Evolutionary conservation across 2,329 filamentous ascomycete species (phyloP).

Genomic region (Nothopassalora personata): DNA sequence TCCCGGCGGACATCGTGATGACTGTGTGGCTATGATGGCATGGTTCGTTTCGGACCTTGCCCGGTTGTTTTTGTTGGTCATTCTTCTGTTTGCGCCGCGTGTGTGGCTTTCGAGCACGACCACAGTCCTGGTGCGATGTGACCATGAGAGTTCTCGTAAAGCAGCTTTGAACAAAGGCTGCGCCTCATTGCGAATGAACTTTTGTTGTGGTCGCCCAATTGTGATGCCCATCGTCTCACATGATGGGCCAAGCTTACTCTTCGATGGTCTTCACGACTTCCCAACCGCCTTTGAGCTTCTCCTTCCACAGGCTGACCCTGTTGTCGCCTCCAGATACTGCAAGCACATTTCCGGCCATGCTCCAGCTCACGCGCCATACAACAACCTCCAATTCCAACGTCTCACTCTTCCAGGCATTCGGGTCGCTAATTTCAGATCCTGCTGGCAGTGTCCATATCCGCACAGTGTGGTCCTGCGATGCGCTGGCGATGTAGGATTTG

Average conservation of each 20-base stretch:
- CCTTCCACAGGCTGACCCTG: constrained; percentile 96
- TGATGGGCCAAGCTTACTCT: constrained; percentile 23
- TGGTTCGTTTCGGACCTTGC: constrained; percentile 1
- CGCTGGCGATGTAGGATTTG: constrained; percentile 94
- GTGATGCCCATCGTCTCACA: neutral
- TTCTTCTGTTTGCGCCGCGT: neutral
- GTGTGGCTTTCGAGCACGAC: neutral
- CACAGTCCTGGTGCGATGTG: neutral
- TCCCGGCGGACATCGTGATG: neutral
- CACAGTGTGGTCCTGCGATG: constrained; percentile 93
- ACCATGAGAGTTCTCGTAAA: neutral
- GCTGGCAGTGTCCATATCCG: constrained; percentile 76
- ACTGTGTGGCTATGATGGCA: constrained; percentile 1
- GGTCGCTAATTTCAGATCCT: constrained; percentile 34
- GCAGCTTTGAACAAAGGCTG: neutral
- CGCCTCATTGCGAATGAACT: neutral
- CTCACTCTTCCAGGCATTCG: constrained; percentile 77
- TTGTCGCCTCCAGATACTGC: constrained; percentile 93
- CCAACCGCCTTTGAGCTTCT: constrained; percentile 94
- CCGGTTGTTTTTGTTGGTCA: neutral
- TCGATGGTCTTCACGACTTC: constrained; percentile 96
- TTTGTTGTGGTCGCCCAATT: neutral
- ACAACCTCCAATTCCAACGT: constrained; percentile 81
- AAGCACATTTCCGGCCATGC: constrained; percentile 89
- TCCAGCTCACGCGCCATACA: constrained; percentile 97